Evolutionary conservation across 352 stramenopile species (phyloP).

Genomic region (Discostella stelligera): DNA sequence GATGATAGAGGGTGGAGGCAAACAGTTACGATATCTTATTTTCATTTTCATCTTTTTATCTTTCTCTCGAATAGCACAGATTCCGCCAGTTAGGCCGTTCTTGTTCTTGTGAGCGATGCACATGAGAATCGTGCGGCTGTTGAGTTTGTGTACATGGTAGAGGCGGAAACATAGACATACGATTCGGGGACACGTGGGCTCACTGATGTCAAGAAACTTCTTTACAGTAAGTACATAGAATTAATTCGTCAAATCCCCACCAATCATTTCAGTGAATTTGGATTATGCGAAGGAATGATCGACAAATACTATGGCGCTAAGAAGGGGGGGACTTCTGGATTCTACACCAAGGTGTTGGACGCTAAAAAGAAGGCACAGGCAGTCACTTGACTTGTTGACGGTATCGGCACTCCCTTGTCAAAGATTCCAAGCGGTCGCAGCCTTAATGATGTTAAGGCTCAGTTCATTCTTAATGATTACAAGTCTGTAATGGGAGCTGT

Average conservation of each 20-base stretch:
- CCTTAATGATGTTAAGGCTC: neutral
- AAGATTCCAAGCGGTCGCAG: slow-evolving; percentile 1
- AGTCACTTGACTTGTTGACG: neutral
- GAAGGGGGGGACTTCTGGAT: neutral
- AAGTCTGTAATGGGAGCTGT: neutral
- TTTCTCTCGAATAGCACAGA: neutral
- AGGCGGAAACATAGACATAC: too few species aligned
- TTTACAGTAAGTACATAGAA: slow-evolving; percentile 2
- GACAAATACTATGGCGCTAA: slow-evolving; percentile 6
- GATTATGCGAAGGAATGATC: neutral
- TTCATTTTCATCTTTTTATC: too few species aligned
- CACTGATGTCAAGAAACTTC: neutral
- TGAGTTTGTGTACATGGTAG: too few species aligned
- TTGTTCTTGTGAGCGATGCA: too few species aligned
- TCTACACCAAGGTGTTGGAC: neutral
- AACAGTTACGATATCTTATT: too few species aligned
- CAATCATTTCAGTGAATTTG: neutral
- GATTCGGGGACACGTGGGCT: too few species aligned
- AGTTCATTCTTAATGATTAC: slow-evolving; percentile 12
- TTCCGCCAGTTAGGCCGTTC: too few species aligned
- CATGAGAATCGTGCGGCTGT: neutral
- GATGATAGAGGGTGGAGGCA: too few species aligned
- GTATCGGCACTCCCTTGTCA: neutral
- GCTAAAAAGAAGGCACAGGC: neutral
- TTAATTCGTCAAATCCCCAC: neutral